A percentile compares a stretch with the other conserved stretches of the same genome.
phyloP scores from a whole-genome alignment of 768 basidiomycete species.

The Russula sp. region DNA sequence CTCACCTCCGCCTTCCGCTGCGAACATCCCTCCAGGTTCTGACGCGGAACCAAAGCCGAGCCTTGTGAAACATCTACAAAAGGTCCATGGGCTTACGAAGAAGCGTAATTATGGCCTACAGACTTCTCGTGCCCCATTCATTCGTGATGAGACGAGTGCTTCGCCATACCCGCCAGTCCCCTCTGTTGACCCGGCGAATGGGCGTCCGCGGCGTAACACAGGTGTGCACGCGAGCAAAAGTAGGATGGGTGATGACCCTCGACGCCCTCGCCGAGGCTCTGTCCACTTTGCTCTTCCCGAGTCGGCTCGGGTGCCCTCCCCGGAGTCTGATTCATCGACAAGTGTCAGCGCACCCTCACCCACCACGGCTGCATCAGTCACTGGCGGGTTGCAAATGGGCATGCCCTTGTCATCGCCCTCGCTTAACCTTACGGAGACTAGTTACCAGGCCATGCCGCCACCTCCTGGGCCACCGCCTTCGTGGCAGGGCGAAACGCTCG shows the following conservation, averaged over 20 bases:
- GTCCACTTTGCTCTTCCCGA: conserved; percentile 13
- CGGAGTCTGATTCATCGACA: conserved; percentile 21
- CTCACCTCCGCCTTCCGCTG: conserved; percentile 7
- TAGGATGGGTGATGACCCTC: conserved; percentile 14
- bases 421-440: background rate
- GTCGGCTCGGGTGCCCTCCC: conserved; percentile 17
- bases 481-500: conserved; percentile 14
- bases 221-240: conserved; percentile 17
- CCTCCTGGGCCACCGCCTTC: conserved; percentile 7
- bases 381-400: conserved; percentile 9
- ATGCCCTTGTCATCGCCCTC: conserved; percentile 1
- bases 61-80: conserved; percentile 24
- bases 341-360: conserved; percentile 21
- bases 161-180: background rate
- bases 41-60: conserved; percentile 13
- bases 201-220: conserved; percentile 20
- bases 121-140: conserved; percentile 18
- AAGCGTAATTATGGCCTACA: conserved; percentile 24
- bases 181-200: conserved; percentile 1
- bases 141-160: conserved; percentile 18
- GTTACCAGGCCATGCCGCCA: background rate
- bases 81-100: conserved; percentile 24
- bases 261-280: conserved; percentile 17
- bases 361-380: conserved; percentile 2
- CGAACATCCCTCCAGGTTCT: background rate